Percentiles rank a stretch among this genome's conserved stretches.
Conservation (phyloP, 345 rosid genomes). For the Murraya koenigii region DNA sequence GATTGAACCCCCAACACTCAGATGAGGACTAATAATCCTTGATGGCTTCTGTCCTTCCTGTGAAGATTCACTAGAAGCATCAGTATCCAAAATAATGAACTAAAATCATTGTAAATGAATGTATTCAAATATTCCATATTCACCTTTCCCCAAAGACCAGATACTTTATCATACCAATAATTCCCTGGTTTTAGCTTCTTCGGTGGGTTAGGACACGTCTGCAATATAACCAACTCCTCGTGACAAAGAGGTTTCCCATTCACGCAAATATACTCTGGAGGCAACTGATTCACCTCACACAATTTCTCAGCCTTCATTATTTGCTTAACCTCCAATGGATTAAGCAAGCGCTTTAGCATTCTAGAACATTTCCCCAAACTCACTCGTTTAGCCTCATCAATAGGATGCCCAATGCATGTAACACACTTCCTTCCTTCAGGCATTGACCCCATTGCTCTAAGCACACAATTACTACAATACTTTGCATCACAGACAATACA, state of each 20-base stretch:
- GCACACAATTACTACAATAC: constrained; percentile 87
- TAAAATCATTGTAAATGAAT: constrained; percentile 10
- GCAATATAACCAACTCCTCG: constrained; percentile 78
- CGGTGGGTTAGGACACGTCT: constrained; percentile 79
- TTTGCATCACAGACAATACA: constrained; percentile 96
- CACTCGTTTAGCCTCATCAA: constrained; percentile 72
- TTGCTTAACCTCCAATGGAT: constrained; percentile 87
- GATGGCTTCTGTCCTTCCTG: constrained; percentile 98
- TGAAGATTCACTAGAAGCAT: constrained; percentile 29
- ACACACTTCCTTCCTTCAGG: constrained; percentile 99
- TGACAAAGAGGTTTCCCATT: constrained; percentile 79
- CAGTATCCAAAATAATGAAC: constrained; percentile 15
- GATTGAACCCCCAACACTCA: constrained; percentile 88
- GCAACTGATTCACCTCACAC: constrained; percentile 89
- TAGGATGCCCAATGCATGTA: constrained; percentile 78
- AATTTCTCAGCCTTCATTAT: constrained; percentile 93
- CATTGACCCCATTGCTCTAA: constrained; percentile 99
- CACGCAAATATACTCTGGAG: constrained; percentile 79
- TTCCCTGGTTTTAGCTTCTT: constrained; percentile 92
- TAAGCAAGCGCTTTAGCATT: constrained; percentile 86
- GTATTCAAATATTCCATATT: constrained; percentile 16
- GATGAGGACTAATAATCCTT: constrained; percentile 83
- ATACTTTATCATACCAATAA: constrained; percentile 99
- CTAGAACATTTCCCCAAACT: constrained; percentile 89
- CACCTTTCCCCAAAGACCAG: constrained; percentile 99